Conservation (phyloP, 1,139 yeast species). For the Kurtzmaniella quercitrusa region DNA sequence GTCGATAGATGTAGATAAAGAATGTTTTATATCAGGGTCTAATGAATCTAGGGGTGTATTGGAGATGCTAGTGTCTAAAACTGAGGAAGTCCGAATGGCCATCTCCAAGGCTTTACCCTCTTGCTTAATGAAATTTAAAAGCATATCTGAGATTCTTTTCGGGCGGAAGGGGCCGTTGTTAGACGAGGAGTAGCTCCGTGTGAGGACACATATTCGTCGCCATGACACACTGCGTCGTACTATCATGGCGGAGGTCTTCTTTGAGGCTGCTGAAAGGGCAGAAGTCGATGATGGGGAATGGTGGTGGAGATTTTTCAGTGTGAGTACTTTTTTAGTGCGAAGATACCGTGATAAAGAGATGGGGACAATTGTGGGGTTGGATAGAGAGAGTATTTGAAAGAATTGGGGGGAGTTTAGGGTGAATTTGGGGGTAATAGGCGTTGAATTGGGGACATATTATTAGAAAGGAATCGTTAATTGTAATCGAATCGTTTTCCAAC, state of each 20-base stretch:
- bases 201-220: background rate
- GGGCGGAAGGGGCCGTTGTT: background rate
- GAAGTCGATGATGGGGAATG: background rate
- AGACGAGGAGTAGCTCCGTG: background rate
- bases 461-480: too few relatives aligned
- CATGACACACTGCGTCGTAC: background rate
- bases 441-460: too few relatives aligned
- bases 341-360: background rate
- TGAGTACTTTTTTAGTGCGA: background rate
- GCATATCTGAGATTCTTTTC: conserved; percentile 4
- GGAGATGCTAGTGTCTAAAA: background rate
- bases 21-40: conserved; percentile 14
- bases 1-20: conserved; percentile 21
- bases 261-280: background rate
- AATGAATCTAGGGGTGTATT: conserved; percentile 5
- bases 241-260: background rate
- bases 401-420: background rate
- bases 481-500: too few relatives aligned
- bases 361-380: background rate
- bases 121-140: conserved; percentile 4
- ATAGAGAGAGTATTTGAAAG: background rate
- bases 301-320: background rate
- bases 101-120: conserved; percentile 5
- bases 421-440: too few relatives aligned
- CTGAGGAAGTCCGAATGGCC: background rate